Evolutionary conservation across 2,329 filamentous ascomycete species (phyloP).

Genomic region (Trichophyton verrucosum): DNA sequence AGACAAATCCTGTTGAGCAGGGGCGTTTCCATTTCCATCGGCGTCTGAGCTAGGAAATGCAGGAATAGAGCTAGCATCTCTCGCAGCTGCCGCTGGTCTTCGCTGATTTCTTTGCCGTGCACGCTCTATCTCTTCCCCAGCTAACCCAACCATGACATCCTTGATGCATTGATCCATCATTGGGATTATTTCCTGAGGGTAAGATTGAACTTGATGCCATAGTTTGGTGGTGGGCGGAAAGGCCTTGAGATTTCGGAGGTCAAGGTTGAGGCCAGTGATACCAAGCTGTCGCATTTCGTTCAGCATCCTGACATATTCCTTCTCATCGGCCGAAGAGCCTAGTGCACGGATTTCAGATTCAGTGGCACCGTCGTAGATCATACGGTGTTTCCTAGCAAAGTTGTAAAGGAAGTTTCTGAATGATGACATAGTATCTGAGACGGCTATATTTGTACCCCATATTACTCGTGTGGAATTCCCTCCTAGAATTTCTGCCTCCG

Average conservation of each 20-base stretch:
- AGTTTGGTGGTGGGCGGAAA: conserved; percentile 88
- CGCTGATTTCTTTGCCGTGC: conserved; percentile 43
- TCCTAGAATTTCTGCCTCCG: conserved; percentile 77
- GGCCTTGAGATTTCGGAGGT: conserved; percentile 76
- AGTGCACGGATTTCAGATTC: conserved; percentile 59
- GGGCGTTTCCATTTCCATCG: conserved; percentile 35
- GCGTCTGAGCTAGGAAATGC: conserved; percentile 70
- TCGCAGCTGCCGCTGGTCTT: conserved; percentile 35
- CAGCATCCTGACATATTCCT: conserved; percentile 73
- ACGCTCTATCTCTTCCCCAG: conserved; percentile 63
- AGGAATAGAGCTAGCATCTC: conserved; percentile 57
- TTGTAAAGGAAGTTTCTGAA: conserved; percentile 91
- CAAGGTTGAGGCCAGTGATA: conserved; percentile 71
- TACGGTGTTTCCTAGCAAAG: conserved; percentile 84
- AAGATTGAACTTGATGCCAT: conserved; percentile 88
- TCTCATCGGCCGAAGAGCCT: conserved; percentile 58
- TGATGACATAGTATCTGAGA: conserved; percentile 71
- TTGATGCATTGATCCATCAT: conserved; percentile 93
- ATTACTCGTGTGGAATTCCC: conserved; percentile 72
- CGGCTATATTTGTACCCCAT: conserved; percentile 95
- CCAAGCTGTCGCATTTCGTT: conserved; percentile 85
- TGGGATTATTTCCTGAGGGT: conserved; percentile 90
- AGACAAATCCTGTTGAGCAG: conserved; percentile 40
- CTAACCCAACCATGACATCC: conserved; percentile 83
- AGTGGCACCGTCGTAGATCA: conserved; percentile 76